Evolutionary conservation across 2,329 filamentous ascomycete species (phyloP), one percentile per base, ranked within the genome.

Genomic region (Aureobasidium sp.): DNA sequence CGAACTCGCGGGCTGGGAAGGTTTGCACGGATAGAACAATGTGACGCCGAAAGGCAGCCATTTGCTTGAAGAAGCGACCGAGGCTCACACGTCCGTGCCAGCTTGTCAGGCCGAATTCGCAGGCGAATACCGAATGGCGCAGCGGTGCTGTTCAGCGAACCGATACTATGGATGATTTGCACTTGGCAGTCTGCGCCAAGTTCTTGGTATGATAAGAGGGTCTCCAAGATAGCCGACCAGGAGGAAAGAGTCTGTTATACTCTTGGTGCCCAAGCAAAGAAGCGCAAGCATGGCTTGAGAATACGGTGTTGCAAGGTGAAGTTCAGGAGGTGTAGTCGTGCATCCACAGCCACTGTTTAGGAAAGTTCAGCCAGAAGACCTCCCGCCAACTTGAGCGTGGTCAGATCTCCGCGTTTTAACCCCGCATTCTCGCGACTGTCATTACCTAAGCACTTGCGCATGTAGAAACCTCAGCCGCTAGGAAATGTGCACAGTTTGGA

Each of bases 151-250:
- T 24, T 14, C 19, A 39, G 22, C 15, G 52, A 22, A 42, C 48
- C 48, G 49, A 27, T 15, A 17, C 49, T 37, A 33, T 37, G 33
- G 48, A 31, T 19, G 14, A 22, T 19, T 11, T 52, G 24, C 44
- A 29, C 48, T 37, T 22, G 48, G 48, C 31, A 22, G 22, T n/a
- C 22, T 52, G 31, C 48, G 17, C 33, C 19, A 37, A 15, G 42
- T n/a, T 33, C 53, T 57, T 57, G 40, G 53, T 57, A 45, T 24
- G 47, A 54, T 54, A 54, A 54, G 50, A 9, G 15, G 17, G 27
- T 29, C 14, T 40, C 29, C n/a, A 29, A 35, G 35, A 11, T 40
- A 40, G 35, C 35, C 19, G 50, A 54, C 14, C n/a, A 1, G 22
- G 14, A 27, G 7, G 24, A 5, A 24, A 42, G 35, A 31, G 5